These are phyloP conservation scores for Pulveroboletus sp. DNA, from an alignment of 768 basidiomycete species.

Conservation along the genomic window DNA sequence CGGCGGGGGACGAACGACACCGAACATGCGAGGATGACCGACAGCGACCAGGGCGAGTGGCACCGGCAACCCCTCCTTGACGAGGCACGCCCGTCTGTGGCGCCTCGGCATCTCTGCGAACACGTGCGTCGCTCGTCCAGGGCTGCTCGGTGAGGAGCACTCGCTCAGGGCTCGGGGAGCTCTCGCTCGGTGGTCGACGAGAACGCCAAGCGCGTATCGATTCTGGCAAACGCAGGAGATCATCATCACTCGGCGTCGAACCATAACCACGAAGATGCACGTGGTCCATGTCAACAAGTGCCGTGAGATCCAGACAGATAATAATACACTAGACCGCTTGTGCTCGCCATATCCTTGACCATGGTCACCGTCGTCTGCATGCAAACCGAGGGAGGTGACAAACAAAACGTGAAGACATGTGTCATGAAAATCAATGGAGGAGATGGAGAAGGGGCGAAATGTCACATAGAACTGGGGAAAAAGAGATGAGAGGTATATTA, in stretches of 20 bases:
- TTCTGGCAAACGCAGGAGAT: not conserved
- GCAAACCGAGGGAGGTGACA: conserved; percentile 1
- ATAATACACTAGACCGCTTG: conserved; percentile 10
- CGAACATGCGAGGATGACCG: too few species aligned
- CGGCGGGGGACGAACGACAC: too few species aligned
- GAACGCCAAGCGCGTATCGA: too few species aligned
- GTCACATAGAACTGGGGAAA: not conserved
- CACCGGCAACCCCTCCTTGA: not conserved
- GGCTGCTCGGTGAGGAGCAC: too few species aligned
- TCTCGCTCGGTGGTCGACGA: too few species aligned
- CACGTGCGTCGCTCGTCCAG: not conserved
- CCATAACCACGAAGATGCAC: too few species aligned
- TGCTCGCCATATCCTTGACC: not conserved
- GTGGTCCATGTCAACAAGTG: conserved; percentile 1
- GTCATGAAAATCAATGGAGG: not conserved
- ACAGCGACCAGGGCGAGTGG: not conserved
- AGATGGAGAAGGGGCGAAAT: too few species aligned
- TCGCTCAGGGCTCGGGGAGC: too few species aligned
- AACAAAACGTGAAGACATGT: not conserved
- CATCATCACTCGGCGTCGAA: not conserved
- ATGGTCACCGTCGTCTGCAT: conserved; percentile 2
- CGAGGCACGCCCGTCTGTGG: not conserved
- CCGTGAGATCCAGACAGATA: conserved; percentile 14
- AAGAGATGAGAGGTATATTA: not conserved
- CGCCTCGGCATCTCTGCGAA: not conserved